These are phyloP conservation scores for Herpetomonas tarakana DNA, from an alignment of 208 protist genomes.

Conservation along the genomic window DNA sequence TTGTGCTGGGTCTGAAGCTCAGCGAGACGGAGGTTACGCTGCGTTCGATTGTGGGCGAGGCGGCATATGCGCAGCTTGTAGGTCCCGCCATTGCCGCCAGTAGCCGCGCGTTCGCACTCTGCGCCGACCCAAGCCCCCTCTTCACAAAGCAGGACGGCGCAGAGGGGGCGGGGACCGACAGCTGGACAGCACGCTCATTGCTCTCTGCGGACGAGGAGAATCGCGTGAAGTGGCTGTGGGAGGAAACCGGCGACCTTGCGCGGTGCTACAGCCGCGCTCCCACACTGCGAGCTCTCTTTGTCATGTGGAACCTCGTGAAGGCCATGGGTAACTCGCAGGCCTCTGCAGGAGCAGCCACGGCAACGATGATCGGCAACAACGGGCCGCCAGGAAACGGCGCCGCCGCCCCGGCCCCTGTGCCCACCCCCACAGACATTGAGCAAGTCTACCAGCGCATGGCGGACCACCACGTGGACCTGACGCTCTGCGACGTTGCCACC, in stretches of 20 bases:
- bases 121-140: slow-evolving; percentile 12
- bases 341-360: not conserved
- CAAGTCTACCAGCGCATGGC: slow-evolving; percentile 46
- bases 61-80: slow-evolving; percentile 27
- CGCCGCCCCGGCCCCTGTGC: slow-evolving; percentile 10
- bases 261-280: slow-evolving; percentile 55
- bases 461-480: slow-evolving; percentile 24
- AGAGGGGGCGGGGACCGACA: not conserved
- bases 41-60: slow-evolving; percentile 12
- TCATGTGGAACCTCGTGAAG: slow-evolving; percentile 34
- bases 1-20: slow-evolving; percentile 66
- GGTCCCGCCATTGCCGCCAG: slow-evolving; percentile 12
- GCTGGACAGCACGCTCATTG: slow-evolving; percentile 44
- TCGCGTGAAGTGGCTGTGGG: slow-evolving; percentile 65
- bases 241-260: slow-evolving; percentile 45
- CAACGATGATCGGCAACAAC: not conserved
- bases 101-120: slow-evolving; percentile 26
- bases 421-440: slow-evolving; percentile 23
- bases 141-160: not conserved
- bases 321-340: slow-evolving; percentile 2
- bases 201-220: slow-evolving; percentile 73
- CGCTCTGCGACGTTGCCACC: slow-evolving; percentile 18
- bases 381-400: slow-evolving; percentile 10
- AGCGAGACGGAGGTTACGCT: slow-evolving; percentile 34
- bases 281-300: slow-evolving; percentile 70